Evolutionary conservation across 768 basidiomycete species (phyloP).

Genomic region (Strobilomyces dryophilus): DNA sequence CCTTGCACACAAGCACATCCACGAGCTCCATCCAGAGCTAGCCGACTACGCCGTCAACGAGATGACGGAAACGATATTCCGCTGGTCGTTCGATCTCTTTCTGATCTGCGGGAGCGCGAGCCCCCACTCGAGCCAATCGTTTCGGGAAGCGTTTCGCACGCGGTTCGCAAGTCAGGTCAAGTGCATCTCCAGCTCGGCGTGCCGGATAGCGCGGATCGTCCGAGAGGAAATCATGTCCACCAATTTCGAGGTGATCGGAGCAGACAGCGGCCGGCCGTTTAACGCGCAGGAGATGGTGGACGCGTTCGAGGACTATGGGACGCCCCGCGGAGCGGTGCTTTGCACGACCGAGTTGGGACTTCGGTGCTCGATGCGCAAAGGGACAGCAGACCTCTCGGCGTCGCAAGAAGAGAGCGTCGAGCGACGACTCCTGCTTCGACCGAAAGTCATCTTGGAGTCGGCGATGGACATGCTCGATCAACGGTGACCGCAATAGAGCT

Average conservation of each 20-base stretch:
- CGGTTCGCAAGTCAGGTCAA: conserved; percentile 59
- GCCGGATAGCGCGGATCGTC: conserved; percentile 57
- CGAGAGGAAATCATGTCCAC: conserved; percentile 77
- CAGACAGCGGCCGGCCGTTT: conserved; percentile 50
- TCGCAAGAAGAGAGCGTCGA: conserved; percentile 47
- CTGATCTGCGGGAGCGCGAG: conserved; percentile 56
- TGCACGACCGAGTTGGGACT: conserved; percentile 73
- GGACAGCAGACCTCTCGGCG: conserved; percentile 15
- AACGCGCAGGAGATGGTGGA: conserved; percentile 52
- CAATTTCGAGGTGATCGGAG: conserved; percentile 64
- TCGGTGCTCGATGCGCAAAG: conserved; percentile 53
- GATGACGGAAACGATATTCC: conserved; percentile 67
- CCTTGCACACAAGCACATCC: conserved; percentile 65
- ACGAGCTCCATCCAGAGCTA: conserved; percentile 61
- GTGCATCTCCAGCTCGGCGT: conserved; percentile 61
- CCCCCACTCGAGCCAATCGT: conserved; percentile 35
- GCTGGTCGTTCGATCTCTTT: conserved; percentile 68
- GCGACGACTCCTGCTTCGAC: conserved; percentile 55
- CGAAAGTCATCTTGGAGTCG: conserved; percentile 78
- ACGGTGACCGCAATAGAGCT: conserved; percentile 12
- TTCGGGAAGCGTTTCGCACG: conserved; percentile 39
- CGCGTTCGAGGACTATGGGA: conserved; percentile 57
- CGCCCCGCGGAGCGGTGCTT: conserved; percentile 49
- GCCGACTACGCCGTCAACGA: conserved; percentile 66
- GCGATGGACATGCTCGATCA: conserved; percentile 49